Percentiles rank a stretch among this genome's conserved stretches.
These are phyloP conservation scores for Phytophthora kernoviae DNA, from an alignment of 352 stramenopile genomes.

Conservation along the genomic window DNA sequence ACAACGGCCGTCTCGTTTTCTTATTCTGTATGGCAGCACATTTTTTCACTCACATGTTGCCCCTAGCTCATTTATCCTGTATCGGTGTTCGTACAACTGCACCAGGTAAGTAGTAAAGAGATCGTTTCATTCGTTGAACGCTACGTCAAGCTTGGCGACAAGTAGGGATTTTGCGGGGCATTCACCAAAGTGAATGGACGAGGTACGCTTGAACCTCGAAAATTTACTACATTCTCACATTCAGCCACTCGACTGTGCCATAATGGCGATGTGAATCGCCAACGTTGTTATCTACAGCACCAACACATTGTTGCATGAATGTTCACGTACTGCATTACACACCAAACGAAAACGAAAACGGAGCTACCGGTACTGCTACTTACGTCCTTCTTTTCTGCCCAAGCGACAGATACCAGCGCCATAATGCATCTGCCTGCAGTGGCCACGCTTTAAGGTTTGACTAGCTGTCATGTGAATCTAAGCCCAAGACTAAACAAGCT, in stretches of 20 bases:
- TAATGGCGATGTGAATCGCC: too few relatives aligned
- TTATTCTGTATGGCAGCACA: not conserved
- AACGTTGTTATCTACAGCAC: too few relatives aligned
- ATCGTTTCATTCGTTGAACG: not conserved
- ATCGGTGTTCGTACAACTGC: not conserved
- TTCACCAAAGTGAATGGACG: not conserved
- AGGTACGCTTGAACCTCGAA: too few relatives aligned
- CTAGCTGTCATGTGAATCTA: not conserved
- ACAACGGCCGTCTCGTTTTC: not conserved
- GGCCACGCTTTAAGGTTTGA: not conserved
- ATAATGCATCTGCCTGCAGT: constrained; percentile 7
- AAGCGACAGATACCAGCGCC: constrained; percentile 4
- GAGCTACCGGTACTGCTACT: constrained; percentile 24
- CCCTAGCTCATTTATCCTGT: too few relatives aligned
- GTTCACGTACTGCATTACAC: constrained; percentile 1
- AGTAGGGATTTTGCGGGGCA: too few relatives aligned
- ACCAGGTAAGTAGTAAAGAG: too few relatives aligned
- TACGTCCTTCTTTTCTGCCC: constrained; percentile 12
- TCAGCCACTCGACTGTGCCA: too few relatives aligned
- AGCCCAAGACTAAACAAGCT: constrained; percentile 1
- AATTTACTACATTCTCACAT: too few relatives aligned
- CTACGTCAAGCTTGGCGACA: not conserved
- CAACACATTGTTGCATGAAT: too few relatives aligned
- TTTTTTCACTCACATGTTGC: too few relatives aligned
- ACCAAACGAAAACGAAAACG: constrained; percentile 17